phyloP scores from a whole-genome alignment of 1,139 yeast species.

The Suhomyces guaymorum region DNA sequence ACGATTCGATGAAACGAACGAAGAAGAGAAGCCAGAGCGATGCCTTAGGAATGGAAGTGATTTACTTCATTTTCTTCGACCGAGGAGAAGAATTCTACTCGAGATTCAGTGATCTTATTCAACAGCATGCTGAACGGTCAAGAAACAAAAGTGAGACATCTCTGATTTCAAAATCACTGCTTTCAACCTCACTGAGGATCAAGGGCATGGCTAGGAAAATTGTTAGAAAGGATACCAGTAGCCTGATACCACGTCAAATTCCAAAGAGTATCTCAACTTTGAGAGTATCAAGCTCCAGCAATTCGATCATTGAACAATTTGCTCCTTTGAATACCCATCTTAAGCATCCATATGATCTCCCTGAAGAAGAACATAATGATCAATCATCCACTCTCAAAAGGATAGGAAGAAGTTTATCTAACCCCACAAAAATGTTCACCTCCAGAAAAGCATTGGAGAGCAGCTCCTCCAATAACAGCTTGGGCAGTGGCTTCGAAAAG shows the following conservation, averaged over 20 bases:
- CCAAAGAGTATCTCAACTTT: conserved; percentile 21
- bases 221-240: conserved; percentile 10
- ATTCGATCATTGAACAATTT: conserved; percentile 17
- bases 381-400: conserved; percentile 19
- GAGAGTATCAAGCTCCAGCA: conserved; percentile 10
- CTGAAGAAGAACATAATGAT: not conserved
- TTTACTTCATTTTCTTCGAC: conserved; percentile 65
- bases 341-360: conserved; percentile 2
- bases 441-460: conserved; percentile 9
- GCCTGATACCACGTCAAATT: conserved; percentile 1
- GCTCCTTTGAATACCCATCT: conserved; percentile 11
- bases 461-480: not conserved
- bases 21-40: conserved; percentile 22
- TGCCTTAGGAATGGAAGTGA: conserved; percentile 63
- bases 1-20: conserved; percentile 12
- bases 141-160: conserved; percentile 6
- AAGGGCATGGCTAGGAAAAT: conserved; percentile 16
- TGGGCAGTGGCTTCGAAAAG: conserved; percentile 3
- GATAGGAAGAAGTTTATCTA: conserved; percentile 22
- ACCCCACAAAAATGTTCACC: conserved; percentile 22
- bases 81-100: conserved; percentile 31
- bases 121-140: conserved; percentile 14
- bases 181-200: conserved; percentile 15
- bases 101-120: conserved; percentile 24
- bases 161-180: conserved; percentile 12